Evolutionary conservation across 225 moss, liverwort and hornwort species (phyloP).

Genomic region (Climacium dendroides): DNA sequence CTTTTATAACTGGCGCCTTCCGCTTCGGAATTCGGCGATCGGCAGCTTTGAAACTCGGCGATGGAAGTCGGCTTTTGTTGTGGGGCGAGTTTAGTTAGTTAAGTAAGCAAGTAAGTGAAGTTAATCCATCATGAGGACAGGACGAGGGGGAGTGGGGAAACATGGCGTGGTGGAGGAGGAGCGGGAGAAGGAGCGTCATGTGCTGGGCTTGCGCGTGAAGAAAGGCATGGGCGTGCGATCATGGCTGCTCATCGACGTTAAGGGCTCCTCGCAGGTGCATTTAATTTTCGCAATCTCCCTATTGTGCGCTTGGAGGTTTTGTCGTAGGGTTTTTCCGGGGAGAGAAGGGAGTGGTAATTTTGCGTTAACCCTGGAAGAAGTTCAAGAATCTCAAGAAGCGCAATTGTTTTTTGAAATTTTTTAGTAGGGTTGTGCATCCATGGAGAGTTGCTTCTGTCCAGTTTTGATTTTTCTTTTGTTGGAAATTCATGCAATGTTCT

Average conservation of each 20-base stretch:
- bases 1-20: background rate
- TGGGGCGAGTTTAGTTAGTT: background rate
- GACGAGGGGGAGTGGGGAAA: constrained; percentile 1
- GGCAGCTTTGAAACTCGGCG: background rate
- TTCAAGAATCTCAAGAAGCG: background rate
- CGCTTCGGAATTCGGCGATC: background rate
- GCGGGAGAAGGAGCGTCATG: constrained; percentile 47
- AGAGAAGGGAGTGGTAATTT: background rate
- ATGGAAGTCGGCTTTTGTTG: background rate
- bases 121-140: constrained; percentile 8
- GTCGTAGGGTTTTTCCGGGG: background rate
- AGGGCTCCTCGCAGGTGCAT: constrained; percentile 59
- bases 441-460: background rate
- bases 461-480: background rate
- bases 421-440: background rate
- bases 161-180: constrained; percentile 29
- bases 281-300: background rate
- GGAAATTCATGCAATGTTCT: background rate
- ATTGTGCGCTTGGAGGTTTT: background rate
- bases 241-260: constrained; percentile 79
- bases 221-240: constrained; percentile 78
- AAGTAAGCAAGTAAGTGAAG: too few species aligned
- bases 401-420: background rate
- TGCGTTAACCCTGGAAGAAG: background rate
- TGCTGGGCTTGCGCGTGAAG: constrained; percentile 57